phyloP scores from a whole-genome alignment of 192 early-diverging fungal genomes.

The Paraglomus brasilianum region DNA sequence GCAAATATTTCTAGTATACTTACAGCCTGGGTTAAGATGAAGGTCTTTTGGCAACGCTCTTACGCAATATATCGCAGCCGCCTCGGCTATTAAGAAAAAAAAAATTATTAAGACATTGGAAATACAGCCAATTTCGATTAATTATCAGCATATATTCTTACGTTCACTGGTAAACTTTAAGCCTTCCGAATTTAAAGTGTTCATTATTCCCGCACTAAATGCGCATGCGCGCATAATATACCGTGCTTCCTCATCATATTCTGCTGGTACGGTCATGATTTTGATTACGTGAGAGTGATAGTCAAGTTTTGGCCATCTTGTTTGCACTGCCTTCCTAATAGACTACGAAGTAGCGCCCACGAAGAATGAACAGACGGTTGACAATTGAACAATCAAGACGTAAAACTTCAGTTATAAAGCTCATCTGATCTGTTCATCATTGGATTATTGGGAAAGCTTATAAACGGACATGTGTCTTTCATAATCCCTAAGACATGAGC shows the following conservation, averaged over 20 bases:
- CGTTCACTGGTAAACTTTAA: conserved; percentile 12
- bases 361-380: no score
- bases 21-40: background rate
- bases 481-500: no score
- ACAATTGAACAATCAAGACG: no score
- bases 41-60: background rate
- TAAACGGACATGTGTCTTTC: no score
- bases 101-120: background rate
- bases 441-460: no score
- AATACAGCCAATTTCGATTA: background rate
- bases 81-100: background rate
- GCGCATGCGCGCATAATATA: background rate
- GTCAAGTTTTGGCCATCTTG: no score
- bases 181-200: background rate
- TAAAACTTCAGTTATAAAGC: no score
- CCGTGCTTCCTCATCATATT: background rate
- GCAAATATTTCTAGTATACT: background rate
- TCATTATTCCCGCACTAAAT: background rate
- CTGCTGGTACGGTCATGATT: background rate
- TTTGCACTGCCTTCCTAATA: no score
- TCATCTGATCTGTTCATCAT: no score
- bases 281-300: no score
- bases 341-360: no score
- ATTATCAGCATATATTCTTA: background rate
- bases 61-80: conserved; percentile 1